Conservation (phyloP, 1,139 yeast genomes). For the Candida pseudoviswanathii region DNA sequence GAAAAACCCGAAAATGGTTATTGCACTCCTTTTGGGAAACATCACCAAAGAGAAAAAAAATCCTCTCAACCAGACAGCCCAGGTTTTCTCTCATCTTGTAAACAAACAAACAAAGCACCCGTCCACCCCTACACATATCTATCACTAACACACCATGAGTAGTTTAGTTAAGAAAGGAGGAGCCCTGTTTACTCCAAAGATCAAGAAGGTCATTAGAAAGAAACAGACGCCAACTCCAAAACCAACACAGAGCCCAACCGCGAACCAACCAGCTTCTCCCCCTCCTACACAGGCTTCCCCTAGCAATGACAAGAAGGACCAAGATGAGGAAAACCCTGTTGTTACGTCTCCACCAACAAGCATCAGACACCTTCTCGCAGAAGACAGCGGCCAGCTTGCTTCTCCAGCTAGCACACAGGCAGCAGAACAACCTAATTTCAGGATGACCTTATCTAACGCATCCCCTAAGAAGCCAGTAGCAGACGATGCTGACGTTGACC, state of each 20-base stretch:
- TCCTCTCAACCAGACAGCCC: not conserved
- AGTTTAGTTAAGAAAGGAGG: slow-evolving; percentile 47
- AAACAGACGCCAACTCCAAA: slow-evolving; percentile 20
- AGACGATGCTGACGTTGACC: slow-evolving; percentile 31
- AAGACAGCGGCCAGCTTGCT: slow-evolving; percentile 1
- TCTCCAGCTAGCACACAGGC: slow-evolving; percentile 9
- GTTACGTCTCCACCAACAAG: not conserved
- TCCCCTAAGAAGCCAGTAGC: slow-evolving; percentile 6
- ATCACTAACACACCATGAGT: slow-evolving; percentile 36
- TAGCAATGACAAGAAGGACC: not conserved
- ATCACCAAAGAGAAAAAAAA: slow-evolving; percentile 5
- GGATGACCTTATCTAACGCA: slow-evolving; percentile 9
- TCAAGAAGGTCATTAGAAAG: slow-evolving; percentile 28
- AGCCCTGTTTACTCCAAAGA: slow-evolving; percentile 44
- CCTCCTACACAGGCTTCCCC: slow-evolving; percentile 13
- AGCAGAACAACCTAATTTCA: slow-evolving; percentile 6
- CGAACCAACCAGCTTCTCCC: slow-evolving; percentile 22
- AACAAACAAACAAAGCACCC: no score
- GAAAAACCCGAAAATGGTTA: not conserved
- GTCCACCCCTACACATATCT: not conserved
- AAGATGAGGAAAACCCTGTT: not conserved
- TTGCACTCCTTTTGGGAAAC: not conserved
- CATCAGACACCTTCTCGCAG: not conserved
- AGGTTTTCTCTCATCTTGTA: not conserved
- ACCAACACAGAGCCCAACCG: slow-evolving; percentile 22